Base-by-base conservation (phyloP, 1,284 basidiomycete genomes). In the Trametes sp. region DNA sequence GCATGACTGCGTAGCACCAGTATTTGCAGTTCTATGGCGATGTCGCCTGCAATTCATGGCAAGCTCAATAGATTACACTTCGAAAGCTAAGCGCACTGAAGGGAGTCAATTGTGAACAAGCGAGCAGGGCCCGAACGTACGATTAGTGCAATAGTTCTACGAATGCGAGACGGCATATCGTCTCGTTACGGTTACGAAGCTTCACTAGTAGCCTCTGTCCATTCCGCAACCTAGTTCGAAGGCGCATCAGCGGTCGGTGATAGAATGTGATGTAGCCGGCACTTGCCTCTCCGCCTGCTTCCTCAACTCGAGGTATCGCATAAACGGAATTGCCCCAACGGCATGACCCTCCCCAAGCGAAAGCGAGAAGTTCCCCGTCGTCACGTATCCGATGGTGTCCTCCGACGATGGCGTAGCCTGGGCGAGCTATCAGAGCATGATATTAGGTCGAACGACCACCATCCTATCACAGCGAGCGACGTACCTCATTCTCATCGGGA, bases 291-390 rank as follows among this genome's bases (percentile, higher is more conserved):
- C 67, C 10, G 79, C 78, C 70, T 87, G 85, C 57, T 82, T 77
- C 55, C 81, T 77, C 4, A 88, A 73, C 29, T 83, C 80, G 16
- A 92, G 70, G 44, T 89, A 81, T 24, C 78, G 78, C 6, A 72
- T 69, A 6, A 95, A 72, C 0, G 90, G 80, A 11, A 96, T 77
- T 0, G 87, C 86, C 5, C 87, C 95, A 9, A 96, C 81, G 0
- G 86, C 94, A 69, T 87, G 86, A 0, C 92, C 93, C 56, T 84
- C 77, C 0, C 95, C 94, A 23, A 88, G 82, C 0, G 87, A 84
- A 2, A 97, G 81, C 0, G 93, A 95, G 71, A 86, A 90, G 65
- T 88, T 88, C 1, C 94, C 94, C 0, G 90, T 88, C 0, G 92
- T 91, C 6, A 95, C 82, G 69, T 92, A 93, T 0, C 95, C 95